Evolutionary conservation across 176 grass and related monocot species (phyloP).

Genomic region (Carex parvula): DNA sequence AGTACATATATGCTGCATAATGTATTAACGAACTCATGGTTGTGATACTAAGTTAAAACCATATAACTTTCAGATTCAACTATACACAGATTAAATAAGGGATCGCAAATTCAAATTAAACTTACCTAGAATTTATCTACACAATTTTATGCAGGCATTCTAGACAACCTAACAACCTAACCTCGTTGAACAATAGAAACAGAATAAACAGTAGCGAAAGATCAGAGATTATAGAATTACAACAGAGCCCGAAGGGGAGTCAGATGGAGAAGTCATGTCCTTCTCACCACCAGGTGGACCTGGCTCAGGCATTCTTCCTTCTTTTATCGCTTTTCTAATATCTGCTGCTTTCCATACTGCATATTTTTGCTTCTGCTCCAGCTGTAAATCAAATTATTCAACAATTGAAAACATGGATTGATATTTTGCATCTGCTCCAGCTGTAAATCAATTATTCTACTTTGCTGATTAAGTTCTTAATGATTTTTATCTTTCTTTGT

Average conservation of each 20-base stretch:
- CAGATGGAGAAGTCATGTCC: constrained; percentile 36
- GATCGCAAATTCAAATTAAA: neutral
- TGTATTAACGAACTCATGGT: neutral
- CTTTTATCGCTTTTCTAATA: constrained; percentile 97
- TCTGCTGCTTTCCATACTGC: constrained; percentile 97
- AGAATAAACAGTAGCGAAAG: neutral
- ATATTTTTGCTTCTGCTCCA: constrained; percentile 98
- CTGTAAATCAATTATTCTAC: neutral
- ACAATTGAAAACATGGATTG: neutral
- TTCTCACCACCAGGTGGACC: constrained; percentile 90
- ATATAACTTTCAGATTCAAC: neutral
- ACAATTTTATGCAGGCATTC: neutral
- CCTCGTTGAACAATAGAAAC: constrained; percentile 7
- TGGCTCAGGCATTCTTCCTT: constrained; percentile 80
- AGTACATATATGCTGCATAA: neutral
- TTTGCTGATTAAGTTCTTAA: neutral
- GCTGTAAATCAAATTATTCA: constrained; percentile 32
- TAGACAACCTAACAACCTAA: neutral
- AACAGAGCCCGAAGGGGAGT: constrained; percentile 29
- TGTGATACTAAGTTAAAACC: neutral
- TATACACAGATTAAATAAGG: neutral
- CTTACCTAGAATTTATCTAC: neutral
- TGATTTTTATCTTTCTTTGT: neutral
- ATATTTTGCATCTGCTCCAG: neutral
- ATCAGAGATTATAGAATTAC: constrained; percentile 34